These are phyloP conservation scores for Danielia oregonensis DNA, from an alignment of 805 yeast species.

Conservation along the genomic window DNA sequence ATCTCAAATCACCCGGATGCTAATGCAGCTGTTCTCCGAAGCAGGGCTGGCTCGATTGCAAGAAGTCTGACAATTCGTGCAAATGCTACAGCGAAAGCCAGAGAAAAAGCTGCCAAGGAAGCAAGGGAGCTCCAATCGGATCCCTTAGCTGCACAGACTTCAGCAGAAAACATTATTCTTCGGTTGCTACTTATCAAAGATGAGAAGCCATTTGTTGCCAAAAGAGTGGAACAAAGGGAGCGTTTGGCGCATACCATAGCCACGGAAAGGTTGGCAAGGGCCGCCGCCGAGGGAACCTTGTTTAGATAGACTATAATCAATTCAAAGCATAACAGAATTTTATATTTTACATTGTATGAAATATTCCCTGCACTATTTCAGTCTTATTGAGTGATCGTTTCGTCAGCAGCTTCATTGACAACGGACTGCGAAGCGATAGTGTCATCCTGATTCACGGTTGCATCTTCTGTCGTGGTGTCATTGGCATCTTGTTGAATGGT, in stretches of 20 bases:
- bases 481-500: slow-evolving; percentile 45
- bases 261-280: slow-evolving; percentile 48
- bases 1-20: slow-evolving; percentile 5
- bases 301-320: background rate
- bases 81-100: slow-evolving; percentile 58
- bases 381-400: too few species aligned
- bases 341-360: too few species aligned
- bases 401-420: background rate
- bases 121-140: slow-evolving; percentile 22
- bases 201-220: slow-evolving; percentile 54
- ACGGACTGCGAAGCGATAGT: background rate
- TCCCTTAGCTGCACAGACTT: slow-evolving; percentile 36
- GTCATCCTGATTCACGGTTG: slow-evolving; percentile 25
- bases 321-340: background rate
- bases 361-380: too few species aligned
- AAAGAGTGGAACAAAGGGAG: slow-evolving; percentile 60
- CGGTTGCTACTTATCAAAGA: slow-evolving; percentile 68
- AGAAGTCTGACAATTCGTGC: slow-evolving; percentile 68
- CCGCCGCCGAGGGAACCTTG: slow-evolving; percentile 41
- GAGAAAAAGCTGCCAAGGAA: slow-evolving; percentile 34
- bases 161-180: slow-evolving; percentile 65
- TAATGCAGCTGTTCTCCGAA: slow-evolving; percentile 14
- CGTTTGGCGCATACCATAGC: slow-evolving; percentile 51
- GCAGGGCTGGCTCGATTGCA: slow-evolving; percentile 48
- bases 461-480: slow-evolving; percentile 45